These are phyloP conservation scores for Kalmanozyma brasiliensis DNA, from an alignment of 1,284 basidiomycete species.

Conservation along the genomic window DNA sequence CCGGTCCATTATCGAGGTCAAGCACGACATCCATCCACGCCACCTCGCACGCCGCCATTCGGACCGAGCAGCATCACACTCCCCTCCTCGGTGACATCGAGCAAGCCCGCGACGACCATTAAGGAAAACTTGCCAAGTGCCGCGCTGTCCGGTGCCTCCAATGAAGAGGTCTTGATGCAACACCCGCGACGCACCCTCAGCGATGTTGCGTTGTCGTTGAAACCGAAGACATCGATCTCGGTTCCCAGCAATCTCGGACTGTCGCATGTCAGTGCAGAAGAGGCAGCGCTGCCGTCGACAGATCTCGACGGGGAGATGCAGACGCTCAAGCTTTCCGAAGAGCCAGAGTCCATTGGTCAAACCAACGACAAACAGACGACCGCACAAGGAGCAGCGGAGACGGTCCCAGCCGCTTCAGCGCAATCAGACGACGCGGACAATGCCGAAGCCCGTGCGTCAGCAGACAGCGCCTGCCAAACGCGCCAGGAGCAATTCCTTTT, in stretches of 20 bases:
- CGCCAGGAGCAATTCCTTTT: conserved; percentile 97
- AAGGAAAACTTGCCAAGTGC: conserved; percentile 13
- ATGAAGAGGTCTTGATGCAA: conserved; percentile 13
- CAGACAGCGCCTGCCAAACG: conserved; percentile 63
- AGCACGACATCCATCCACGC: conserved; percentile 40
- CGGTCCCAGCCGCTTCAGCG: neutral
- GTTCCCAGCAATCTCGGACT: conserved; percentile 8
- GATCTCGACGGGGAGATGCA: conserved; percentile 22
- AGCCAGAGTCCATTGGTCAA: conserved; percentile 6
- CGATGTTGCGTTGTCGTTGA: conserved; percentile 54
- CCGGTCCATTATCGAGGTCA: conserved; percentile 37
- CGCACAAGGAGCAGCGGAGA: neutral
- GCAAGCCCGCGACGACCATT: conserved; percentile 5
- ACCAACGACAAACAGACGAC: neutral
- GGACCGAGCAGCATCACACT: conserved; percentile 25
- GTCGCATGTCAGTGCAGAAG: conserved; percentile 4
- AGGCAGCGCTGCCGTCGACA: neutral
- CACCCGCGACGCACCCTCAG: conserved; percentile 51
- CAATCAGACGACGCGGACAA: neutral
- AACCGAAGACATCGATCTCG: conserved; percentile 10
- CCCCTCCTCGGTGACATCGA: conserved; percentile 42
- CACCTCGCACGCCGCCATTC: conserved; percentile 40
- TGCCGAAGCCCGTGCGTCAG: conserved; percentile 1
- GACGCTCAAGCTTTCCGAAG: conserved; percentile 18
- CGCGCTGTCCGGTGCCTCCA: conserved; percentile 15